These are phyloP conservation scores for Kwoniella dendrophila DNA, from an alignment of 768 basidiomycete species.

Conservation along the genomic window DNA sequence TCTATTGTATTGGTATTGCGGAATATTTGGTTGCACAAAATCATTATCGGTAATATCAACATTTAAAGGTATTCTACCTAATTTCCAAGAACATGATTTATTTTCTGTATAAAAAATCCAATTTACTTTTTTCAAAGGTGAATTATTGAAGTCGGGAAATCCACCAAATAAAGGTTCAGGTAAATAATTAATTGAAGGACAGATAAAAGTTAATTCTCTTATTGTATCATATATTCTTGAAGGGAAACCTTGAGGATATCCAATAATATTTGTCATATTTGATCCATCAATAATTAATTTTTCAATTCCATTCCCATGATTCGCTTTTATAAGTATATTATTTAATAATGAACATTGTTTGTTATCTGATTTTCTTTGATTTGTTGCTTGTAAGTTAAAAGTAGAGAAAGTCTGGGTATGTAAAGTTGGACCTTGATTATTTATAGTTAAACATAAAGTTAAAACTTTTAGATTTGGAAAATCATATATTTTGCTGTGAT, in stretches of 20 bases:
- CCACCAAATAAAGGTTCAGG: background rate
- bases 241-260: background rate
- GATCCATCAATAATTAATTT: background rate
- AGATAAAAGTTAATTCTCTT: conserved; percentile 8
- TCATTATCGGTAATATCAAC: too few species aligned
- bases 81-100: background rate
- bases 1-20: background rate
- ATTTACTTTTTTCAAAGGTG: background rate
- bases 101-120: conserved; percentile 3
- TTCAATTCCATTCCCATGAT: too few species aligned
- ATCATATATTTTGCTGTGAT: background rate
- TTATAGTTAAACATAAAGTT: background rate
- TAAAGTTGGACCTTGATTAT: background rate
- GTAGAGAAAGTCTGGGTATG: too few species aligned
- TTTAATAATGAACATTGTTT: background rate
- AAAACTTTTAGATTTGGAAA: background rate
- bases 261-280: background rate
- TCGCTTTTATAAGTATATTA: background rate
- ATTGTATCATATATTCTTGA: background rate
- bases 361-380: background rate
- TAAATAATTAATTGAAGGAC: background rate
- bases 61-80: background rate
- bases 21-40: too few species aligned
- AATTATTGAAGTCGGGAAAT: background rate
- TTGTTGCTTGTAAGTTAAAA: too few species aligned